Evolutionary conservation across 2,329 filamentous ascomycete species (phyloP), one percentile per base, ranked within the genome.

Genomic region (Salinomyces thailandicus): DNA sequence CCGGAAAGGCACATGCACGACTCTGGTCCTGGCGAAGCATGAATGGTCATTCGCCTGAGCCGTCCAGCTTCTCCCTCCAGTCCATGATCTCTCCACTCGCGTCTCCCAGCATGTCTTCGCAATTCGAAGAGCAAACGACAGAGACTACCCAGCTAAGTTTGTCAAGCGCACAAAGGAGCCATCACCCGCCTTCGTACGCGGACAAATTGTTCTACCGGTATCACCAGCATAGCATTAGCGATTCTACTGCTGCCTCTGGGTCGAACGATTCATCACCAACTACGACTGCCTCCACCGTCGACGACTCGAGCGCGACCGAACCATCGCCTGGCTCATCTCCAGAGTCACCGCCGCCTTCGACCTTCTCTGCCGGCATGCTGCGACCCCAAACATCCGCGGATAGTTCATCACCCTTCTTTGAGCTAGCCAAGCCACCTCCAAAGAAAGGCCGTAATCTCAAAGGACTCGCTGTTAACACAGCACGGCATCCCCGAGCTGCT

Each of bases 241-340:
- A 76, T n/a, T 87, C 80, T 5, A 85, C 81, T 2, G 72, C 72
- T 8, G 31, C 31, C 37, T 84, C 82, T 12, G 85, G 84, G 46
- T 96, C 91, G 1, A 84, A 84, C 28, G 87, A 94, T 54, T 94
- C 89, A 15, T 96, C 89, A 6, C 91, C 91, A 1, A 96, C 89
- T 5, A 95, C 87, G 3, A 94, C 89, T 2, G 75, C 91, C 33
- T 94, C 86, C 5, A 94, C 85, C 14, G 85, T 89, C 45, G 89
- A 94, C 62, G 93, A 87, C 4, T 89, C 85, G 6, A 84, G 85
- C 18, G 71, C 91, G 33, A 87, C 87, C 18, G 89, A 96, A 51
- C 81, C 85, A 5, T 95, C 89, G 4, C 86, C 91, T 3, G 89
- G 81, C 35, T 85, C 87, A 15, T 95, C 89, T 1, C 89, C 89